Evolutionary conservation across 2,329 filamentous ascomycete species (phyloP).

Genomic region (Chalaropsis ovoidea): DNA sequence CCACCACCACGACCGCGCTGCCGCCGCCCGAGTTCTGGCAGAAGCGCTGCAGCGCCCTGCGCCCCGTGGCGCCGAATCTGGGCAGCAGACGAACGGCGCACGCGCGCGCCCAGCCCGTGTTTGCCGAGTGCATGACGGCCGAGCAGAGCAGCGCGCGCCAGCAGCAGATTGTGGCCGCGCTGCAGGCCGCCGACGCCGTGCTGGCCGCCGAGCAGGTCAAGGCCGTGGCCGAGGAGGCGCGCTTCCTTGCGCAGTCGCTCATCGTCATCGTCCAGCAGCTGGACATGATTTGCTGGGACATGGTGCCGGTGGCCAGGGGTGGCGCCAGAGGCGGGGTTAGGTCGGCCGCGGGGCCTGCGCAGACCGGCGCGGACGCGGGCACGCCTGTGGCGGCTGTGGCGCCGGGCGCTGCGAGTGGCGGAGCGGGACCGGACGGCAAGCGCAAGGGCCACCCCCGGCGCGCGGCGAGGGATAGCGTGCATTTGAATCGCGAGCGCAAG

Average conservation of each 20-base stretch:
- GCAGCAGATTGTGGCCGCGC: neutral
- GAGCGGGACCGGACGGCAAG: neutral
- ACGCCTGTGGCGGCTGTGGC: neutral
- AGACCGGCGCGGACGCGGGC: neutral
- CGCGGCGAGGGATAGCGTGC: conserved; percentile 20
- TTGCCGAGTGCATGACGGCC: conserved; percentile 11
- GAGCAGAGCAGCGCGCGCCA: conserved; percentile 1
- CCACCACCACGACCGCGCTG: neutral
- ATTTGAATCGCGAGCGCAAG: conserved; percentile 22
- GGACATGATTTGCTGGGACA: conserved; percentile 19
- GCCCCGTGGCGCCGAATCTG: conserved; percentile 7
- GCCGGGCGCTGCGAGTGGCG: neutral
- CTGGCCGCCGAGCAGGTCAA: neutral
- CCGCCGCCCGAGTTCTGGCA: conserved; percentile 21
- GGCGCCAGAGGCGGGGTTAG: neutral
- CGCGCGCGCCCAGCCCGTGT: neutral
- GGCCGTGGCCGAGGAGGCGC: neutral
- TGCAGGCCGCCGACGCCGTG: neutral
- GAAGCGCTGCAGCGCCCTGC: conserved; percentile 16
- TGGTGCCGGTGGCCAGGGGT: neutral
- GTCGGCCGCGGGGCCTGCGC: neutral
- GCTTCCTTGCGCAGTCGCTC: conserved; percentile 17
- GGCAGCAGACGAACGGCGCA: conserved; percentile 5
- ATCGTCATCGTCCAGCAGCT: conserved; percentile 19
- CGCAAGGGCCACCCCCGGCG: conserved; percentile 21